These are phyloP conservation scores for Talaromyces pinophilus DNA, from an alignment of 2,329 filamentous ascomycete species.

Conservation along the genomic window DNA sequence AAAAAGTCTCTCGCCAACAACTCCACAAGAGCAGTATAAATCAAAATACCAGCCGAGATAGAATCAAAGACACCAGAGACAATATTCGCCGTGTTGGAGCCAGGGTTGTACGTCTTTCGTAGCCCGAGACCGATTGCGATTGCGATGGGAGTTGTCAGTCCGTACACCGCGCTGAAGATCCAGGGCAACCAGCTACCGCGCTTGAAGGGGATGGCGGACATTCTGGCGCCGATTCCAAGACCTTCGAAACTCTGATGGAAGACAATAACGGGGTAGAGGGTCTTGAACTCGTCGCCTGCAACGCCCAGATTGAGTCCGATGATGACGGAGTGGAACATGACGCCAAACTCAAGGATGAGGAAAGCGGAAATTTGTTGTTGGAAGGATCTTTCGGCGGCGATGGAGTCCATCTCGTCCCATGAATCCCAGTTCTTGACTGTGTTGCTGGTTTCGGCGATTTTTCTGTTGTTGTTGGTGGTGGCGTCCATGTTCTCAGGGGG, in stretches of 20 bases:
- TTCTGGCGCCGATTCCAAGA: conserved; percentile 62
- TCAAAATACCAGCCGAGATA: conserved; percentile 52
- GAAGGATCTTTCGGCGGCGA: conserved; percentile 34
- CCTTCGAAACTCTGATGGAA: conserved; percentile 67
- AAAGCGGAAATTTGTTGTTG: conserved; percentile 43
- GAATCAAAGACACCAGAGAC: conserved; percentile 52
- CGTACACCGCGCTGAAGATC: conserved; percentile 52
- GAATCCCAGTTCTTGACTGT: conserved; percentile 6
- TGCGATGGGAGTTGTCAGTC: conserved; percentile 54
- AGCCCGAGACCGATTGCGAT: conserved; percentile 54
- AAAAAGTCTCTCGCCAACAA: conserved; percentile 54
- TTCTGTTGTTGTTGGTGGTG: background rate
- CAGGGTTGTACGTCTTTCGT: conserved; percentile 46
- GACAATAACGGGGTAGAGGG: conserved; percentile 61
- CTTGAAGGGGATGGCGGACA: conserved; percentile 59
- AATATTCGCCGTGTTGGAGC: conserved; percentile 46
- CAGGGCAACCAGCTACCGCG: conserved; percentile 51
- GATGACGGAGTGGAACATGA: conserved; percentile 66
- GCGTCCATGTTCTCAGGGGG: background rate
- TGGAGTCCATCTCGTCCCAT: conserved; percentile 5
- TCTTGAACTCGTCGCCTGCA: conserved; percentile 58
- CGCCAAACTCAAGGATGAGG: conserved; percentile 59
- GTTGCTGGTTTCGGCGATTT: background rate
- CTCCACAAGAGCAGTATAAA: conserved; percentile 55
- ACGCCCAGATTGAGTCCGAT: conserved; percentile 64